phyloP scores from a whole-genome alignment of 1,284 basidiomycete genomes.

The Vanrija humicola region DNA sequence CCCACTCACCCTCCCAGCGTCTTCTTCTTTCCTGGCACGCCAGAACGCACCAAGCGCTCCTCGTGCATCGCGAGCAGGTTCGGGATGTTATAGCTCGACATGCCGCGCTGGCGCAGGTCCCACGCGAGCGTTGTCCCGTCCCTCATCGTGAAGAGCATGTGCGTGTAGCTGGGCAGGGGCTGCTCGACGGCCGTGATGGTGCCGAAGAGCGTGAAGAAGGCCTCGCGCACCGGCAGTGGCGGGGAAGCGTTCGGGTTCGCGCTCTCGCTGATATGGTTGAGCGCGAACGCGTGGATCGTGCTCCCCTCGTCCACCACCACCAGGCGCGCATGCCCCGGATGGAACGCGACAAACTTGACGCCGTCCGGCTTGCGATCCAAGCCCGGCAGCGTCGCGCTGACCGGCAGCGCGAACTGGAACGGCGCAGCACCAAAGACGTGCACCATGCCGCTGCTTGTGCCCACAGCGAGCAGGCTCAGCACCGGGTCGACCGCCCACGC shows the following conservation, averaged over 20 bases:
- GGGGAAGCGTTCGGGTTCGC: constrained; percentile 30
- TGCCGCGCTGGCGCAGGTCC: constrained; percentile 62
- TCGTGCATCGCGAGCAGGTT: constrained; percentile 75
- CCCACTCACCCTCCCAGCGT: constrained; percentile 50
- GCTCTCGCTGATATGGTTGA: constrained; percentile 35
- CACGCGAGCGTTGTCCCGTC: constrained; percentile 56
- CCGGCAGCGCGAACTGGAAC: constrained; percentile 43
- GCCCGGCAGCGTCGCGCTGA: constrained; percentile 6
- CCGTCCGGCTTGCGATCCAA: constrained; percentile 3
- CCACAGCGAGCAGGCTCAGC: constrained; percentile 68
- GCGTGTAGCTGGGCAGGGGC: constrained; percentile 38
- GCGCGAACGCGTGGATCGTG: constrained; percentile 38
- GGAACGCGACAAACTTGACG: constrained; percentile 47
- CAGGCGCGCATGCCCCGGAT: constrained; percentile 42
- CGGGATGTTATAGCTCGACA: constrained; percentile 62
- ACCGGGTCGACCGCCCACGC: constrained; percentile 67
- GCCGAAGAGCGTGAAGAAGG: constrained; percentile 27
- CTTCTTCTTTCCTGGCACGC: constrained; percentile 54
- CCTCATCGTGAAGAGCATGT: constrained; percentile 45
- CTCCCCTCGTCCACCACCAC: constrained; percentile 41
- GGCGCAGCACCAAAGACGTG: constrained; percentile 41
- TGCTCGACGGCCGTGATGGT: constrained; percentile 38
- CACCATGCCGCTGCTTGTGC: constrained; percentile 48
- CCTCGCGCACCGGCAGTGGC: constrained; percentile 34
- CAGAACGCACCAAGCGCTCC: constrained; percentile 59